These are phyloP conservation scores for Mallotus nudiflorus DNA, from an alignment of 345 rosid genomes.

Conservation along the genomic window DNA sequence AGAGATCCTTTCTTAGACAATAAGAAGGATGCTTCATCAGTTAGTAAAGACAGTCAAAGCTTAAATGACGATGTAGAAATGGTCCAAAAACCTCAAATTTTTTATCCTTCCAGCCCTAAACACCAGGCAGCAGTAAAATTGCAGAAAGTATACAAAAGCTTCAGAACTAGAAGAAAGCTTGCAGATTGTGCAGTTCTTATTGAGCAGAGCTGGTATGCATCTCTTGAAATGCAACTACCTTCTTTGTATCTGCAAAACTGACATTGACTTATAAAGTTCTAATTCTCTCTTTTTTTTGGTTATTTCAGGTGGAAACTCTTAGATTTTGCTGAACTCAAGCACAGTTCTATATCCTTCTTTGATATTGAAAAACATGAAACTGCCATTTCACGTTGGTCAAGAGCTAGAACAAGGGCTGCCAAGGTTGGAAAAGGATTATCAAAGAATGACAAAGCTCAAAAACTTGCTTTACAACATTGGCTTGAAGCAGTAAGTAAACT, in stretches of 20 bases:
- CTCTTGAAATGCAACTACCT: background rate
- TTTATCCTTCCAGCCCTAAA: slow-evolving; percentile 57
- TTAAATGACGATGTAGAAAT: slow-evolving; percentile 15
- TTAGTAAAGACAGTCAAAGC: slow-evolving; percentile 12
- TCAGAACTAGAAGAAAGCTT: slow-evolving; percentile 86
- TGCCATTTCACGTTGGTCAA: background rate
- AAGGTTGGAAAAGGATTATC: slow-evolving; percentile 79
- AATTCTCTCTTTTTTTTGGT: slow-evolving; percentile 11
- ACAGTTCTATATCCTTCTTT: background rate
- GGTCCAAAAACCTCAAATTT: slow-evolving; percentile 30
- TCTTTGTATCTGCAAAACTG: background rate
- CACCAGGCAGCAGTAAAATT: slow-evolving; percentile 82
- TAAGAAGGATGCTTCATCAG: slow-evolving; percentile 19
- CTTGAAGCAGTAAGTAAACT: slow-evolving; percentile 85
- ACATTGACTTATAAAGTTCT: slow-evolving; percentile 17
- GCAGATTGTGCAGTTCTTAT: slow-evolving; percentile 94
- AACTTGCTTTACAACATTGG: slow-evolving; percentile 89
- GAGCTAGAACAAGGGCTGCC: slow-evolving; percentile 4
- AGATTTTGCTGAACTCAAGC: background rate
- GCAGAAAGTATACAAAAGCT: slow-evolving; percentile 93
- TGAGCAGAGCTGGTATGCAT: slow-evolving; percentile 80
- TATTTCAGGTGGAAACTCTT: background rate
- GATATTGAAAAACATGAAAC: background rate
- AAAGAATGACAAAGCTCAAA: slow-evolving; percentile 80
- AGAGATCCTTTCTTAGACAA: slow-evolving; percentile 28